Evolutionary conservation across 257 asterid species (phyloP), one percentile per base, ranked within the genome.

Genomic region (Haberlea rhodopensis): DNA sequence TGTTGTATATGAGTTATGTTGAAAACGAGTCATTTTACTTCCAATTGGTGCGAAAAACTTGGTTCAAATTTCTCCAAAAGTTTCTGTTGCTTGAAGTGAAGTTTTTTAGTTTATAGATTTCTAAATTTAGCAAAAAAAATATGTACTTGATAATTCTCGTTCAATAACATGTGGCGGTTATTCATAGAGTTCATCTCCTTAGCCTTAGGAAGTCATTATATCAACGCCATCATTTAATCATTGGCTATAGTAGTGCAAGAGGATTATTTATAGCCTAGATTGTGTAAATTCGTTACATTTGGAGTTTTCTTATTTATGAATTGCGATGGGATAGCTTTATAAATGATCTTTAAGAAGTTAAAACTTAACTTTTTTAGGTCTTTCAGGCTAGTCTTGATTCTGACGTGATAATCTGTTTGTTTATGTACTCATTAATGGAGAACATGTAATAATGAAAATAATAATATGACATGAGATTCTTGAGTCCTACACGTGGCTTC

Each of bases 381-480:
- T 13, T 45, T 72, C 68, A 26, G 11, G 62, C 71, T 65, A 61
- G 71, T 73, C 63, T 22, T 29, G n/a, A 48, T 46, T 57, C 8
- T 5, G 46, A 65, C 27, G 24, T 53, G 46, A 22, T 2, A 31
- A 8, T 53, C 23, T 23, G 15, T 24, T 56, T 40, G n/a, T n/a
- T n/a, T n/a, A n/a, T 9, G 20, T 2, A n/a, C n/a, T 49, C 23
- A 2, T 8, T 62, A 58, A 40, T 63, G 48, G 53, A 29, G 58
- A 45, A 8, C 66, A n/a, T 29, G 40, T 56, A 27, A 61, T 16
- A 57, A 66, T 43, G 32, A 48, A 21, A 15, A 43, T 10, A 29
- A 5, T 48, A 48, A 10, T 57, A 22, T n/a, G n/a, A n/a, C n/a
- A n/a, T n/a, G 7, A 10, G 1, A 37, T 57, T 48, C 51, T 37